These are phyloP conservation scores for Rubus parviflorus DNA, from an alignment of 306 rosid species.

Conservation along the genomic window DNA sequence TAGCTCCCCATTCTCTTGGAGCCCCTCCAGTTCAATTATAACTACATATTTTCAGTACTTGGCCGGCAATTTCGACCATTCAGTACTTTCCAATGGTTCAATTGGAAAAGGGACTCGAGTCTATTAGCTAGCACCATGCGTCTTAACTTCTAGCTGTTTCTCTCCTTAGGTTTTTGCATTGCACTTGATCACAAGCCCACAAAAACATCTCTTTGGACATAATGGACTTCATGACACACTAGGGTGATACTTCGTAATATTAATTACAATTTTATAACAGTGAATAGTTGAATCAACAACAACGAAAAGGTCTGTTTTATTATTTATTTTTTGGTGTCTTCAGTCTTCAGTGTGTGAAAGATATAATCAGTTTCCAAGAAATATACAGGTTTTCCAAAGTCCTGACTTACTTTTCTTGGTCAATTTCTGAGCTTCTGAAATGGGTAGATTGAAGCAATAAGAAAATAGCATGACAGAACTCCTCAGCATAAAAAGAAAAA, in stretches of 20 bases:
- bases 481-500: neutral
- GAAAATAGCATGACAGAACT: neutral
- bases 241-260: too few species aligned
- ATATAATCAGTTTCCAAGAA: neutral
- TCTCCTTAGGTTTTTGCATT: neutral
- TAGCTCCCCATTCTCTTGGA: neutral
- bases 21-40: neutral
- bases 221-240: neutral
- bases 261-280: neutral
- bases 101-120: neutral
- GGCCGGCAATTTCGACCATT: neutral
- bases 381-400: neutral
- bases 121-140: neutral
- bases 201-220: neutral
- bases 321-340: neutral
- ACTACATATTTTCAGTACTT: neutral
- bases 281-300: neutral
- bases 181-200: neutral
- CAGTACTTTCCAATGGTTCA: neutral
- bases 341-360: neutral
- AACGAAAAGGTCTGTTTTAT: neutral
- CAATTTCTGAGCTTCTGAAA: neutral
- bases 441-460: neutral
- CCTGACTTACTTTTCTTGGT: neutral
- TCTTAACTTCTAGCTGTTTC: neutral